These are phyloP conservation scores for Aspergillus sp. DNA, from an alignment of 2,329 filamentous ascomycete species.

Conservation along the genomic window DNA sequence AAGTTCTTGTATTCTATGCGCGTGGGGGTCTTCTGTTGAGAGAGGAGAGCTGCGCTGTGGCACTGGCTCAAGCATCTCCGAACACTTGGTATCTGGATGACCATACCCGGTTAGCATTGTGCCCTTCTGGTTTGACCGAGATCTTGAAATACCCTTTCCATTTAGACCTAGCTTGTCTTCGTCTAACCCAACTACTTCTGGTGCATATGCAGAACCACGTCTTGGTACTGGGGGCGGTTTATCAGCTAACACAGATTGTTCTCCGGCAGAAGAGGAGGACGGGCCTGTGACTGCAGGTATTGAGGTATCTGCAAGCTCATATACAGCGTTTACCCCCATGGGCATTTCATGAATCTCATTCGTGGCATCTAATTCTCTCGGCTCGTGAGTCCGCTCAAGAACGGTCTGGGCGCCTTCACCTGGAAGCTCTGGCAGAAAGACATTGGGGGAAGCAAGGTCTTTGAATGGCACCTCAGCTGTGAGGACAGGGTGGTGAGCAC, in stretches of 20 bases:
- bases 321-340: conserved; percentile 21
- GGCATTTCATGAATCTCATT: conserved; percentile 32
- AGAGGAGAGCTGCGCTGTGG: conserved; percentile 14
- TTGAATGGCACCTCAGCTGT: conserved; percentile 41
- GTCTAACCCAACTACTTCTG: conserved; percentile 36
- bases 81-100: not conserved
- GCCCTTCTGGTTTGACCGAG: not conserved
- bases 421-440: conserved; percentile 28
- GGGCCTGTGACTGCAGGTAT: conserved; percentile 5
- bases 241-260: conserved; percentile 15
- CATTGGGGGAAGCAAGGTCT: conserved; percentile 20
- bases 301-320: conserved; percentile 37
- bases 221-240: conserved; percentile 28
- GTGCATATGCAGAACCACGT: conserved; percentile 42
- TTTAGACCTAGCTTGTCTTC: conserved; percentile 5
- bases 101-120: conserved; percentile 5
- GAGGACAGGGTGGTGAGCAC: conserved; percentile 52
- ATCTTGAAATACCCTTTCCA: conserved; percentile 5
- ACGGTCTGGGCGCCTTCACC: conserved; percentile 24
- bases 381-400: conserved; percentile 20
- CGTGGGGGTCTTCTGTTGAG: conserved; percentile 19
- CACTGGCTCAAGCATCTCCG: conserved; percentile 5
- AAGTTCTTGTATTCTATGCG: conserved; percentile 32
- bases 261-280: not conserved
- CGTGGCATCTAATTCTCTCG: conserved; percentile 23